phyloP scores from a whole-genome alignment of 2,329 filamentous ascomycete genomes.

The Fusarium sp. region DNA sequence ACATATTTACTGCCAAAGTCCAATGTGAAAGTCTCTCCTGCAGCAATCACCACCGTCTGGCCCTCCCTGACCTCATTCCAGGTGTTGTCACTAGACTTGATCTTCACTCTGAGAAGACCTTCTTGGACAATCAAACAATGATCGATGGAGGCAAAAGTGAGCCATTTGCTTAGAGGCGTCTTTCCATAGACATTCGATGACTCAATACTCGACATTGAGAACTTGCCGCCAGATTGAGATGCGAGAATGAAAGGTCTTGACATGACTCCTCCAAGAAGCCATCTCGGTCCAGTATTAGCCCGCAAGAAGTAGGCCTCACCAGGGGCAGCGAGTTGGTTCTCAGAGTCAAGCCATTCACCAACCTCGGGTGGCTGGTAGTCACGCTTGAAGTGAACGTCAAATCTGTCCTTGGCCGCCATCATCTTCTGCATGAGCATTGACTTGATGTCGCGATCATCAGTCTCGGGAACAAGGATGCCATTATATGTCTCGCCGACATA shows the following conservation, averaged over 20 bases:
- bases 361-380: slow-evolving; percentile 57
- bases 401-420: slow-evolving; percentile 60
- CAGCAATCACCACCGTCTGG: slow-evolving; percentile 58
- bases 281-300: slow-evolving; percentile 58
- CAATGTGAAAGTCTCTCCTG: slow-evolving; percentile 55
- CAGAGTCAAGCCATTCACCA: slow-evolving; percentile 51
- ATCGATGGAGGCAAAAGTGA: slow-evolving; percentile 57
- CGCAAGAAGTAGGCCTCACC: slow-evolving; percentile 60
- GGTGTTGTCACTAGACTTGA: slow-evolving; percentile 23
- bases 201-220: slow-evolving; percentile 63
- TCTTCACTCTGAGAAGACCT: slow-evolving; percentile 52
- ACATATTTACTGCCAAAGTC: slow-evolving; percentile 55
- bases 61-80: slow-evolving; percentile 45
- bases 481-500: slow-evolving; percentile 61
- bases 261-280: slow-evolving; percentile 55
- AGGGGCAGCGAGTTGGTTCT: slow-evolving; percentile 48
- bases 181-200: slow-evolving; percentile 48
- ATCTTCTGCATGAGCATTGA: slow-evolving; percentile 61
- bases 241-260: slow-evolving; percentile 57
- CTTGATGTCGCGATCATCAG: slow-evolving; percentile 60
- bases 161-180: background rate
- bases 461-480: slow-evolving; percentile 59
- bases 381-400: slow-evolving; percentile 62
- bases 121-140: slow-evolving; percentile 61
- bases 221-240: slow-evolving; percentile 54